phyloP scores from a whole-genome alignment of 2,329 filamentous ascomycete species.

The Venturia asperata region DNA sequence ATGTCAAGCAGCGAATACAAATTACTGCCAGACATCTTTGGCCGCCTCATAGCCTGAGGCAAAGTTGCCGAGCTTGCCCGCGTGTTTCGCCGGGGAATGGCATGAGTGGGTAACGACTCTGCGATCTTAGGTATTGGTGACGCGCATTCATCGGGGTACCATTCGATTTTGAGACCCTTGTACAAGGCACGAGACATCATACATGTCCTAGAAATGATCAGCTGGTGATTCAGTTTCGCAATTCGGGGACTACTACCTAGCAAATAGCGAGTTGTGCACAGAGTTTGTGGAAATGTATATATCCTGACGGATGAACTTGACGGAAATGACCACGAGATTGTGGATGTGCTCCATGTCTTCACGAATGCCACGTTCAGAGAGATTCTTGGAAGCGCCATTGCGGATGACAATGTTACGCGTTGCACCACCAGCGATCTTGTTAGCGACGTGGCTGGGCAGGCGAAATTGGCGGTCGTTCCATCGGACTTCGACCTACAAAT shows the following conservation, averaged over 20 bases:
- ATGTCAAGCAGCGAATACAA: constrained; percentile 38
- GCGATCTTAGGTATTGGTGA: constrained; percentile 30
- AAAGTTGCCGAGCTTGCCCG: constrained; percentile 21
- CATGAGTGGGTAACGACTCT: neutral
- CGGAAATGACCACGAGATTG: constrained; percentile 62
- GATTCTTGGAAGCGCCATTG: constrained; percentile 42
- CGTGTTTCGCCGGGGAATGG: constrained; percentile 24
- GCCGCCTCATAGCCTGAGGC: neutral
- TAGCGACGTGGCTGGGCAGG: constrained; percentile 54
- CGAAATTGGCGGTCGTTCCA: constrained; percentile 68
- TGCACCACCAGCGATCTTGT: constrained; percentile 58
- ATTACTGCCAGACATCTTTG: neutral
- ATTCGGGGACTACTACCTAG: constrained; percentile 31
- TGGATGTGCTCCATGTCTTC: constrained; percentile 77
- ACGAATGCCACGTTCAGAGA: constrained; percentile 59
- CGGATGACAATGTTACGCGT: constrained; percentile 68
- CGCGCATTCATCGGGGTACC: constrained; percentile 66
- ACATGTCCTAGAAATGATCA: constrained; percentile 48
- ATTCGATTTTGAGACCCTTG: constrained; percentile 63
- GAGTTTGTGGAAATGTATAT: constrained; percentile 71
- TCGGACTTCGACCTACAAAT: constrained; percentile 54
- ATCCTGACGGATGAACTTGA: constrained; percentile 52
- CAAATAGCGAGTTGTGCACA: constrained; percentile 66
- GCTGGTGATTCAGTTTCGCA: neutral
- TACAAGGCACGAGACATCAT: constrained; percentile 65